Evolutionary conservation across 2,329 filamentous ascomycete species (phyloP).

Genomic region (Colletotrichum gloeosporioides): DNA sequence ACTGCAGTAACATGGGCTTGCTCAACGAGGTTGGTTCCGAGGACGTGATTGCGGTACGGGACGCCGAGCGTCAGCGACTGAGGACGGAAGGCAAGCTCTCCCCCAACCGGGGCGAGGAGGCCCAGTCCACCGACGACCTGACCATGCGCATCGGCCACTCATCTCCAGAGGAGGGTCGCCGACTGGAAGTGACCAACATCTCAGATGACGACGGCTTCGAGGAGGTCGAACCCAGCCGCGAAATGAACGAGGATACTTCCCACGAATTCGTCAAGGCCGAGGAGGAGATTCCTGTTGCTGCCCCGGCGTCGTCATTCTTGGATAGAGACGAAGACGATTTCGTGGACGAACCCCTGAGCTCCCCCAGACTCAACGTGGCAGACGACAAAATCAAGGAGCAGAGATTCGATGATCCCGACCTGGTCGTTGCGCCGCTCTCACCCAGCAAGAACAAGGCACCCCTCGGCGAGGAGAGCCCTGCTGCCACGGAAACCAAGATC

Average conservation of each 20-base stretch:
- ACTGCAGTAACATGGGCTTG: constrained; percentile 98
- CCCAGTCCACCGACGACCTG: constrained; percentile 63
- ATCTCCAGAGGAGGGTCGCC: constrained; percentile 65
- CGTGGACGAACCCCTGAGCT: constrained; percentile 78
- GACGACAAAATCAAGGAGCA: constrained; percentile 59
- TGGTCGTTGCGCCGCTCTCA: constrained; percentile 64
- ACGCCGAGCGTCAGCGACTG: constrained; percentile 81
- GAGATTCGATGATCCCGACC: constrained; percentile 59
- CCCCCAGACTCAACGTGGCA: constrained; percentile 67
- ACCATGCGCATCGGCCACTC: constrained; percentile 62
- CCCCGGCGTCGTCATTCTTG: constrained; percentile 32
- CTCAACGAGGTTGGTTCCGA: constrained; percentile 92
- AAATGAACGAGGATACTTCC: constrained; percentile 75
- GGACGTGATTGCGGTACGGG: constrained; percentile 79
- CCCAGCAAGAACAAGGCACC: constrained; percentile 45
- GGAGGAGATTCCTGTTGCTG: constrained; percentile 48
- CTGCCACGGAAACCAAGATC: constrained; percentile 18
- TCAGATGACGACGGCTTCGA: constrained; percentile 94
- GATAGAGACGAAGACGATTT: constrained; percentile 73
- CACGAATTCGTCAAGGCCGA: constrained; percentile 70
- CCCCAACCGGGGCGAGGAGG: constrained; percentile 39
- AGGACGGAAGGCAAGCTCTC: constrained; percentile 76
- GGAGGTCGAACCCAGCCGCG: constrained; percentile 75
- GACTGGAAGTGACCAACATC: constrained; percentile 80
- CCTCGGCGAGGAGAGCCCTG: constrained; percentile 15